Base-by-base conservation (phyloP, 2,329 filamentous ascomycete species). In the Cadophora luteo-olivacea region DNA sequence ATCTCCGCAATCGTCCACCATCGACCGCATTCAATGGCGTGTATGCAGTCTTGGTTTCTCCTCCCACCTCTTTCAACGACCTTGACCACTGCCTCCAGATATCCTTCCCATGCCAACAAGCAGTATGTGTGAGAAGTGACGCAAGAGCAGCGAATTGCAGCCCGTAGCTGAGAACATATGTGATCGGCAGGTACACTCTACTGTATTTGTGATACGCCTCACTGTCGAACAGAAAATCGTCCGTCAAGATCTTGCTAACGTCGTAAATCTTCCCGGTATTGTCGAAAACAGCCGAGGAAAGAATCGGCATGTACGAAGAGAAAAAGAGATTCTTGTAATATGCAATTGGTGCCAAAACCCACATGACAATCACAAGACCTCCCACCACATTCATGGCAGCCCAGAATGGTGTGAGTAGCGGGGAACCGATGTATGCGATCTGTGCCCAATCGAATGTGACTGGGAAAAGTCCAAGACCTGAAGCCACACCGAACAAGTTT, bases 381-480 rank as follows among this genome's bases (percentile, higher is more conserved):
- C 90, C 91, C 33, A 96, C 87, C 48, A 96, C 92, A 75, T 96
- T 96, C 80, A 94, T 88, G 9, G 92, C 91, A 51, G 92, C 91
- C 92, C 93, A 94, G 79, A 95, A 96, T 0, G 93, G 93, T 0
- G 93, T 93, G 19, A 96, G 84, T 7, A 97, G 82, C 0, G 92
- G 93, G 4, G 92, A 96, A 19, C 93, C 93, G 74, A 97, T 96
- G 76, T 79, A 91, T 0, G 93, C 93, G 70, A 97, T 90, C 77
- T 97, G 93, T 0, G 92, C 92, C 93, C 93, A 97, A 81, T 97
- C 93, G 76, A 97, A 97, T 0, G 93, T 97, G 75, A 97, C 78
- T 0, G 93, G 93, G 70, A 97, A 93, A 41, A 97, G 81, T 0
- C 93, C 93, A 16, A 97, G 85, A 2, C 93, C 93, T 1, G 93